Evolutionary conservation across 768 basidiomycete species (phyloP), one percentile per base, ranked within the genome.

Genomic region (Serpula lacrymans): DNA sequence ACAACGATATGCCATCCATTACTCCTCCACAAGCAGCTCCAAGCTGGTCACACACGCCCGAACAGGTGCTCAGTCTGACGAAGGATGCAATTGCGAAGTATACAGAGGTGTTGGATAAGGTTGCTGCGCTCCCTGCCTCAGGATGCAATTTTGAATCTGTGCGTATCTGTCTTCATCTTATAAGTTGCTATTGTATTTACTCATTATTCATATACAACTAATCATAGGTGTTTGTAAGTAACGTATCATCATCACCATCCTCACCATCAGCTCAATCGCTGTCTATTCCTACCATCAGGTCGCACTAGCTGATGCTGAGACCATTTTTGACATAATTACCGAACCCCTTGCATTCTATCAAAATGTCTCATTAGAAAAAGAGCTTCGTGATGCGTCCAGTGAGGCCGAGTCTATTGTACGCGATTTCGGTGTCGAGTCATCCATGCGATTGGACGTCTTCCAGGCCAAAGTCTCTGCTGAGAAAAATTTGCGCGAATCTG

Each of bases 391-490:
- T 55, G 86, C 88, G 1, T 82, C 86, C 4, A 88, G 79, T 41
- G 74, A 75, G 28, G 82, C 84, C 2, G 86, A 91, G 56, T 72
- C 76, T n/a, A 66, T 78, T 23, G 64, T 81, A 13, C 78, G 83
- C 41, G 79, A 88, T 49, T 90, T 78, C 49, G 68, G 68, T 18
- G 85, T 91, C 39, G 86, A 92, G 54, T 69, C 77, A 1, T 82
- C 81, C 11, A 89, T 91, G 85, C 79, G 89, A 10, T 56, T 83
- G 35, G 91, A 94, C 53, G 74, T 93, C 34, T 93, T 75, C 69
- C 67, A 77, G 34, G 84, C 83, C 31, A 86, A 88, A 59, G 63
- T 75, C 6, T 71, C 74, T 5, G 88, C 88, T 0, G 71, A 84
- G 53, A 75, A 79, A 59, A 84, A 87, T 53, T 65, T 88, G 48